Conservation (phyloP, 441 rosid genomes). For the Geranium incanum region DNA sequence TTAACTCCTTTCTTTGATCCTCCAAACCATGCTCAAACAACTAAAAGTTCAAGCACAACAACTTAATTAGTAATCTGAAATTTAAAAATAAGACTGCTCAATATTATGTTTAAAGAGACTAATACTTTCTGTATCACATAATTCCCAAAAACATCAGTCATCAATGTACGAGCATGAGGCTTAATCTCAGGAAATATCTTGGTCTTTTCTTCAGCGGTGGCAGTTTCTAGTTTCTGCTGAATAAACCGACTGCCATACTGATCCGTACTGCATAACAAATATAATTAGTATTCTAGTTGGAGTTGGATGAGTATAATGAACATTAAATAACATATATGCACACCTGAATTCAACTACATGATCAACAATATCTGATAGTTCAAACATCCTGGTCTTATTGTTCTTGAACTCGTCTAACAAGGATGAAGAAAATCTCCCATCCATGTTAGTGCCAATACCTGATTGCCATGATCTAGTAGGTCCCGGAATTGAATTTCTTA, state of each 20-base stretch:
- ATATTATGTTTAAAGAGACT: not conserved
- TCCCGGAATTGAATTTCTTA: conserved; percentile 52
- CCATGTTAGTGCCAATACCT: conserved; percentile 40
- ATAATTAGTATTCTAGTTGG: not conserved
- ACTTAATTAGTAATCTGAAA: not conserved
- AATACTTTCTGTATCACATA: conserved; percentile 86
- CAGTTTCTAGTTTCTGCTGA: conserved; percentile 88
- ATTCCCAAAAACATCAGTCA: conserved; percentile 90
- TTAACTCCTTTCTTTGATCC: conserved; percentile 56
- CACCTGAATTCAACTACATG: conserved; percentile 91
- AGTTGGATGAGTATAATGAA: not conserved
- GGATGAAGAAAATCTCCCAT: conserved; percentile 58
- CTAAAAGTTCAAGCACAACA: conserved; percentile 27
- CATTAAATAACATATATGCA: not conserved
- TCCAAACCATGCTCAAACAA: conserved; percentile 77
- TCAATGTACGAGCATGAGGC: conserved; percentile 70
- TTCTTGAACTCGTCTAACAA: conserved; percentile 78
- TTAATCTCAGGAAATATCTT: conserved; percentile 77
- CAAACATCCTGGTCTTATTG: conserved; percentile 63
- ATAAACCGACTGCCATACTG: conserved; percentile 93
- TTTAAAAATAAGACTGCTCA: not conserved
- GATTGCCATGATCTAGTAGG: conserved; percentile 49
- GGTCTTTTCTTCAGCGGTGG: conserved; percentile 63
- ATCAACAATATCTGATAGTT: conserved; percentile 63
- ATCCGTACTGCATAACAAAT: conserved; percentile 49